Evolutionary conservation across 179 eudicot genomes (phyloP), one percentile per base, ranked within the genome.

Genomic region (Beta lomatogona): DNA sequence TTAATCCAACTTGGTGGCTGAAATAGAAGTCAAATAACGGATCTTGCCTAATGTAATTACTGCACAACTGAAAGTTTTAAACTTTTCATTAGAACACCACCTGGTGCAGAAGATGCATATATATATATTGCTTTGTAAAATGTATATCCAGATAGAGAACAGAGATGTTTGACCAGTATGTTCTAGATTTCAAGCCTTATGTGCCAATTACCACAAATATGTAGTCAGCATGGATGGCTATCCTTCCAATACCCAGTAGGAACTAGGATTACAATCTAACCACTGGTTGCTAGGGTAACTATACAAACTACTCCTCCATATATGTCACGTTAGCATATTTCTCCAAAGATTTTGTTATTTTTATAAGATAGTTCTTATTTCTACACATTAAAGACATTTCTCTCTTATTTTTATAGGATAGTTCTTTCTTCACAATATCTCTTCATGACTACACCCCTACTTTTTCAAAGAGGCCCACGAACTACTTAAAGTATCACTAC

Each of bases 141-240:
- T 72, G n/a, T 22, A 15, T 0, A 50, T 50, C 75, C 59, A 52
- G 57, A 65, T 25, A 10, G 21, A 67, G 10, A 13, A 36, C 4
- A 64, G 41, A 41, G 41, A 22, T 13, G 11, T 19, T 11, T 31
- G n/a, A 67, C n/a, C 1, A 9, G 5, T 53, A 53, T 73, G 36
- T 55, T 44, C 74, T n/a, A 46, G 15, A 70, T 21, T 15, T 70
- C 11, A n/a, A 45, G 19, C 6, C 46, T 28, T 28, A 28, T 65
- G 70, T 11, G 28, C 70, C 45, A 36, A 67, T 3, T 36, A 31
- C 31, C n/a, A 22, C 36, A 18, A 36, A 41, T 31, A 36, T 67
- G 71, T 67, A 13, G n/a, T 16, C 71, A 67, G 71, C 71, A 15
- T 67, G 9, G 71, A 67, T 31, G 71, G 46, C 70, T 28, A 65